Base-by-base conservation (phyloP, 202 grass and related monocot species). In the Eragrostis tef region DNA sequence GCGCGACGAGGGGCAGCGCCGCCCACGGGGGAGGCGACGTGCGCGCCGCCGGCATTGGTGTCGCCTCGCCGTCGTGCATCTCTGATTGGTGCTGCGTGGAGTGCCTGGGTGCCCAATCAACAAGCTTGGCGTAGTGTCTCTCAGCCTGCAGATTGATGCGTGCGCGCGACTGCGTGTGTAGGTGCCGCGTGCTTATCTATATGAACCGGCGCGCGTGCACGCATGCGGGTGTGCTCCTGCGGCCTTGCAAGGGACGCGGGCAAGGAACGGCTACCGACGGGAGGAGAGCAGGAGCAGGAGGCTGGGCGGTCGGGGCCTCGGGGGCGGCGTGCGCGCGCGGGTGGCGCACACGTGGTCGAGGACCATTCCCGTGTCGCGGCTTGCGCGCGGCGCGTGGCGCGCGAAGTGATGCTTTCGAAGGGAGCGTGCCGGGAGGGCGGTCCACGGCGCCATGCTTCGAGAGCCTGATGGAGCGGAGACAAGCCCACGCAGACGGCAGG, bases 11-110 rank as follows among this genome's bases (percentile, higher is more conserved):
- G 13, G 71, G 62, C 15, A 90, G 61, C 63, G 78, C 86, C 53
- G 85, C 86, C 94, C 94, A 92, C 60, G 84, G 81, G 0, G 31
- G 77, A 11, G 76, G 47, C 7, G 46, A 8, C 11, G 44, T 39
- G 4, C 34, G 17, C 20, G 74, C 9, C 22, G 57, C 1, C 16
- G 54, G 52, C 75, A 24, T 73, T 39, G 71, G 19, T 34, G 14
- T 81, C 1, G 53, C 27, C 72, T 41, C 56, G 56, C 25, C 36
- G 17, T 15, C 9, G 67, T 74, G 59, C 75, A 54, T 83, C 12
- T n/a, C 44, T 9, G 7, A 36, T 22, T 13, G 46, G 0, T 19
- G 22, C 3, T 1, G 13, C 3, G 7, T 11, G 46, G 13, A 7
- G 21, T 11, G 15, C 19, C 36, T 11, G 26, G 1, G 0, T 25